These are phyloP conservation scores for Circinella umbellata DNA, from an alignment of 371 early-diverging fungal genomes.

Conservation along the genomic window DNA sequence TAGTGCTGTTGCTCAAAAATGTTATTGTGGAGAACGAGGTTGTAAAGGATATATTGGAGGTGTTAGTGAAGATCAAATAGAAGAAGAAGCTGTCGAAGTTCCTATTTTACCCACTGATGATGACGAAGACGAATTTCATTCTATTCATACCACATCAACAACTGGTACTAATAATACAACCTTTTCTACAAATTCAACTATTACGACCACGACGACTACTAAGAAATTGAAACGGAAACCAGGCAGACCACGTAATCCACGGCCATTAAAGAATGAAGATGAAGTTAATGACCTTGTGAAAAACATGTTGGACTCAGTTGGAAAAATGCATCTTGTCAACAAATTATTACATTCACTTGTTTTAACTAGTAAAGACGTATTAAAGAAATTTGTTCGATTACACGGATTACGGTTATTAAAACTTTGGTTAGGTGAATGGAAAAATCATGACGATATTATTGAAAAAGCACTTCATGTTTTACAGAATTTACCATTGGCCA, in stretches of 20 bases:
- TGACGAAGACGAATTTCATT: constrained; percentile 36
- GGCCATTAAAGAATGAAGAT: constrained; percentile 55
- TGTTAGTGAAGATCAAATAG: constrained; percentile 50
- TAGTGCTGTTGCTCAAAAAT: constrained; percentile 77
- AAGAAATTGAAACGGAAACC: constrained; percentile 36
- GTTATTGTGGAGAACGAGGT: constrained; percentile 88
- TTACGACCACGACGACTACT: constrained; percentile 5
- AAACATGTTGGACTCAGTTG: constrained; percentile 65
- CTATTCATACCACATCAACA: constrained; percentile 28
- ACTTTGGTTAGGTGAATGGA: constrained; percentile 58
- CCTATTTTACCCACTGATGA: constrained; percentile 4
- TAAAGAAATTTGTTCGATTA: constrained; percentile 43
- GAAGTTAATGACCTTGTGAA: constrained; percentile 71
- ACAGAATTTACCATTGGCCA: constrained; percentile 63
- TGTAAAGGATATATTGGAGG: constrained; percentile 95
- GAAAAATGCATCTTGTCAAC: constrained; percentile 57
- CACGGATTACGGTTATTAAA: constrained; percentile 57
- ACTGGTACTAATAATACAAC: neutral
- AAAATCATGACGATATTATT: constrained; percentile 40
- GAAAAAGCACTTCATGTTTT: constrained; percentile 50
- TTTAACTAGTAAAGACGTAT: constrained; percentile 47
- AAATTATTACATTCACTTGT: constrained; percentile 49
- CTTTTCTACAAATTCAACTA: neutral
- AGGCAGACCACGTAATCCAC: constrained; percentile 29
- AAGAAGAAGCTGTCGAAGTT: constrained; percentile 29